Evolutionary conservation across 2,329 filamentous ascomycete species (phyloP).

Genomic region (Tolypocladium cylindrosporum): DNA sequence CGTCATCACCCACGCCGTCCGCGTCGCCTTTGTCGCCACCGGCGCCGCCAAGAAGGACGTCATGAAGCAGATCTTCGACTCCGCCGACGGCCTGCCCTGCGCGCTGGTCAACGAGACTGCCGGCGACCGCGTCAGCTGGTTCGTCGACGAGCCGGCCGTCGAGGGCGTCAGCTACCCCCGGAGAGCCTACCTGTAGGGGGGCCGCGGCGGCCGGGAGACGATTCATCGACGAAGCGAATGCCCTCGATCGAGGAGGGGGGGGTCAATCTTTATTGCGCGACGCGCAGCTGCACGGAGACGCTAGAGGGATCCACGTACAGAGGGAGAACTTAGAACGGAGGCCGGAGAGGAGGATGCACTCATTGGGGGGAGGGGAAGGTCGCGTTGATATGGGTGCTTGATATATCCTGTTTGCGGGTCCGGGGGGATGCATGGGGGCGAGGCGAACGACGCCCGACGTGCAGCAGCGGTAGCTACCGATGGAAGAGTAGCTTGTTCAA

Average conservation of each 20-base stretch:
- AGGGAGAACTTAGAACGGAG: neutral
- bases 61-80: constrained; percentile 83
- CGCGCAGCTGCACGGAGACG: neutral
- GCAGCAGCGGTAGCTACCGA: neutral
- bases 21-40: constrained; percentile 85
- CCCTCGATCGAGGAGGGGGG: neutral
- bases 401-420: neutral
- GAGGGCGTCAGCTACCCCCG: constrained; percentile 77
- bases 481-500: neutral
- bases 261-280: neutral
- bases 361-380: neutral
- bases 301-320: neutral
- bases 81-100: constrained; percentile 70
- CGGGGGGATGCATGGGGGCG: neutral
- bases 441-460: neutral
- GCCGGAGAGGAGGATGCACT: neutral
- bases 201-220: neutral
- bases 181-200: constrained; percentile 47
- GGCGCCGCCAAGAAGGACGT: constrained; percentile 84
- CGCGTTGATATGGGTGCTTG: neutral
- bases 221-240: neutral
- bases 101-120: constrained; percentile 76
- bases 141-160: constrained; percentile 77
- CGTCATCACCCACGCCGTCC: constrained; percentile 77
- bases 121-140: constrained; percentile 88